Evolutionary conservation across 108 stramenopile genomes (phyloP).

Genomic region (Nannochloropsis oceanica): DNA sequence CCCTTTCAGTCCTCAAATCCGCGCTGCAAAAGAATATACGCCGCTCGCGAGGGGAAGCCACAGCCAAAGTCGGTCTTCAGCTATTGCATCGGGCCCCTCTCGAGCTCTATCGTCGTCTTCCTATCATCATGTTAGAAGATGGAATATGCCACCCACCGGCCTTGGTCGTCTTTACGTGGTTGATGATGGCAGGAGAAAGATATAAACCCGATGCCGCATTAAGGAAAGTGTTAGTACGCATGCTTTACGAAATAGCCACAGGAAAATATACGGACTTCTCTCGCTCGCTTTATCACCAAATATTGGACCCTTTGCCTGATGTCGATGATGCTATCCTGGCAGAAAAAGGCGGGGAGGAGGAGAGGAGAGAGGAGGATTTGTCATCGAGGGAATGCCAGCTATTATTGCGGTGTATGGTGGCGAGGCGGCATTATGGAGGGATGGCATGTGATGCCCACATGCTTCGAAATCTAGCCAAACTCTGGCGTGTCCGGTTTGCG

Average conservation of each 20-base stretch:
- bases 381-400: not conserved
- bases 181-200: not conserved
- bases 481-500: not conserved
- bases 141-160: not conserved
- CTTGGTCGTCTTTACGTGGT: not conserved
- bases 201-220: not conserved
- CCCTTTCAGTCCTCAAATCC: not conserved
- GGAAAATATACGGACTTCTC: not conserved
- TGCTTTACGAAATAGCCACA: not conserved
- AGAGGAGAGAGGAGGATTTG: not conserved
- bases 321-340: not conserved
- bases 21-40: not conserved
- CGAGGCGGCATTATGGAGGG: not conserved
- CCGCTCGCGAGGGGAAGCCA: not conserved
- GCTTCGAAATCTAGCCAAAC: not conserved
- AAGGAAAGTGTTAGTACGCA: not conserved
- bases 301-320: not conserved
- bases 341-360: not conserved
- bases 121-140: not conserved
- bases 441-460: not conserved
- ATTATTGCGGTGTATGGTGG: not conserved
- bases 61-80: not conserved
- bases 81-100: not conserved
- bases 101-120: not conserved
- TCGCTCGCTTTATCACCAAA: not conserved